These are phyloP conservation scores for Boechera retrofracta DNA, from an alignment of 345 rosid genomes.

Conservation along the genomic window DNA sequence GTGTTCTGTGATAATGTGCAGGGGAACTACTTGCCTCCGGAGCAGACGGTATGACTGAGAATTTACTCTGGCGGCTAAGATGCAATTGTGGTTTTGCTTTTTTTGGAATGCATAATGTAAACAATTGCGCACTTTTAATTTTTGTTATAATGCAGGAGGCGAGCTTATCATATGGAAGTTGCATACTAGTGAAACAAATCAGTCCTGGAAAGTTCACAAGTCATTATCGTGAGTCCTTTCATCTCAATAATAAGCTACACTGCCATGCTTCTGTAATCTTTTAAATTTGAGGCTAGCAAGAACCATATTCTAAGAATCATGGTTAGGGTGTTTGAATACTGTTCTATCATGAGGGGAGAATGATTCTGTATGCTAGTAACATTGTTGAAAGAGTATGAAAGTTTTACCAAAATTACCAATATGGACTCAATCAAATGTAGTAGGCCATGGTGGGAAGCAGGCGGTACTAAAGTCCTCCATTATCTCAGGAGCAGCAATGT, in stretches of 20 bases:
- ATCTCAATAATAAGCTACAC: constrained; percentile 8
- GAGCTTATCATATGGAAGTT: constrained; percentile 91
- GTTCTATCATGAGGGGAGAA: neutral
- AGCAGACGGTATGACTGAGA: constrained; percentile 76
- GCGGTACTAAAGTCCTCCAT: no score
- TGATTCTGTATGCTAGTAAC: constrained; percentile 17
- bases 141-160: constrained; percentile 63
- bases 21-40: constrained; percentile 96
- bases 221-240: constrained; percentile 65
- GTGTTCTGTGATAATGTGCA: constrained; percentile 43
- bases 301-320: neutral
- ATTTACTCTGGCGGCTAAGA: neutral
- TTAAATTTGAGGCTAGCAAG: neutral
- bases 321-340: neutral
- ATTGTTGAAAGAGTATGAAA: constrained; percentile 1
- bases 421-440: neutral
- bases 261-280: neutral
- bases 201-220: constrained; percentile 87
- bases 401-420: neutral
- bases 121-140: neutral
- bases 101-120: neutral
- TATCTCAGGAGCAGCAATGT: no score
- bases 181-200: constrained; percentile 71
- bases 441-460: neutral
- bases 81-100: neutral